Base-by-base conservation (phyloP, 192 early-diverging fungal species). In the Endogone sp. region DNA sequence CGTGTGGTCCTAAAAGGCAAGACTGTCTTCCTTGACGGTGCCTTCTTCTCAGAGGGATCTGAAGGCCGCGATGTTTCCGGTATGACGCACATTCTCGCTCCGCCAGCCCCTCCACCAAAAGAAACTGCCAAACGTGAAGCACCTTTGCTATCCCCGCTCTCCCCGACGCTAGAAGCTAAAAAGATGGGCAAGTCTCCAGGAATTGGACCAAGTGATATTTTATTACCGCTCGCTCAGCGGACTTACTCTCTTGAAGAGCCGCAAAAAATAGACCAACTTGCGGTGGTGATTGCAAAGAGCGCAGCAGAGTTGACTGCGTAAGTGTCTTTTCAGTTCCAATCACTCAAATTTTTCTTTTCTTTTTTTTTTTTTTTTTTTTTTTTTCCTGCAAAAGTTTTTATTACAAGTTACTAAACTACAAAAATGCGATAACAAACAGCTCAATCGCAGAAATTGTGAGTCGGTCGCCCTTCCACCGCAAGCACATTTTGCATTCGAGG, bases 401-500 rank as follows among this genome's bases (percentile, higher is more conserved):
- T n/a, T n/a, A n/a, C n/a, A n/a, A n/a, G n/a, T n/a, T n/a, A n/a
- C n/a, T n/a, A n/a, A n/a, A n/a, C n/a, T n/a, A n/a, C n/a, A n/a
- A n/a, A n/a, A n/a, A n/a, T n/a, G n/a, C n/a, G n/a, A n/a, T n/a
- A n/a, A n/a, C n/a, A n/a, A n/a, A 23, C 24, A 79, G 74, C 62
- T 77, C 81, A 4, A 57, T 80, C 30, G 73, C 85, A 24, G 80
- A 87, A 10, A 75, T 88, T 44, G 69, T 92, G 58, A 82, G 81
- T 72, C 71, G 81, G 60, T 92, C 92, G 29, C 91, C 95, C 30
- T 99, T 97, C 86, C 96, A 87, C 74, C 90, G 90, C 71, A 95
- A 97, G 81, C 91, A 98, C 79, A 94, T 99, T 31, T 79, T 97
- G 30, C 88, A 86, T 62, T 94, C 95, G 16, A 89, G 92, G 68